These are phyloP conservation scores for Coffea eugenioides DNA, from an alignment of 257 asterid species.

Conservation along the genomic window DNA sequence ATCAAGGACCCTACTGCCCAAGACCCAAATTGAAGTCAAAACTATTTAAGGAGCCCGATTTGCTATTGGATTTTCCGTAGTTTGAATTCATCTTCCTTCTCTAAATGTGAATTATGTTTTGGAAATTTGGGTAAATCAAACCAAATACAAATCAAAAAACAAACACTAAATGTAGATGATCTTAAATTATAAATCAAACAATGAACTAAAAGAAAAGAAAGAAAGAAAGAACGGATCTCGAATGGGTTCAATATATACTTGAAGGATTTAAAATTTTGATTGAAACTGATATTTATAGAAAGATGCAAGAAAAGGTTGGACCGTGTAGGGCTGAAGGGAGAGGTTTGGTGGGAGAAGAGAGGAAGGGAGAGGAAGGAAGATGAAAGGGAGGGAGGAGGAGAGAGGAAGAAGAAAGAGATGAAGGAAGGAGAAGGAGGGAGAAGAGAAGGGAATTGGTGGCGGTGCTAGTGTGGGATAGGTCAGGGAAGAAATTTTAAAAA, in stretches of 20 bases:
- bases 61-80: constrained; percentile 64
- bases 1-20: constrained; percentile 46
- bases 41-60: constrained; percentile 49
- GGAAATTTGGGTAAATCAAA: neutral
- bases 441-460: no score
- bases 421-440: no score
- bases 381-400: no score
- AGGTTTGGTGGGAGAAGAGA: no score
- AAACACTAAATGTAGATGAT: neutral
- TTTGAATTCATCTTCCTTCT: constrained; percentile 57
- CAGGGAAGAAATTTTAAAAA: no score
- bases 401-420: no score
- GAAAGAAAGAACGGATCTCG: constrained; percentile 17
- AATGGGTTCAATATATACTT: constrained; percentile 22
- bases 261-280: neutral
- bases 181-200: neutral
- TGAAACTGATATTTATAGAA: neutral
- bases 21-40: constrained; percentile 89
- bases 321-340: neutral
- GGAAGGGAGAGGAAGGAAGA: no score
- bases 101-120: neutral
- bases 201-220: neutral
- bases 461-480: no score
- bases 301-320: neutral
- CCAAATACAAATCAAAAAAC: neutral